Conservation (phyloP, 169 alveolate species). For the Plasmodium blacklocki region DNA sequence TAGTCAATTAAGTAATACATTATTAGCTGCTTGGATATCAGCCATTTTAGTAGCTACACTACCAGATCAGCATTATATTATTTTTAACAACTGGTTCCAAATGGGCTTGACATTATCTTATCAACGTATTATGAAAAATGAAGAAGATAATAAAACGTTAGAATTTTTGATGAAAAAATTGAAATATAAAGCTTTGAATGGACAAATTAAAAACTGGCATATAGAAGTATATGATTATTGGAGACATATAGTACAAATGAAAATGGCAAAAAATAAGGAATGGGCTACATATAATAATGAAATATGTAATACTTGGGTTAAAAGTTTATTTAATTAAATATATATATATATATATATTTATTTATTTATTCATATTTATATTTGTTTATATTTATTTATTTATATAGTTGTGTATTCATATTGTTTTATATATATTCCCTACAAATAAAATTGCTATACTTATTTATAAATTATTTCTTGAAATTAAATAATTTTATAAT, state of each 20-base stretch:
- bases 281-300: slow-evolving; percentile 18
- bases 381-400: too few relatives aligned
- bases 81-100: slow-evolving; percentile 5
- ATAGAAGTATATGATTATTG: slow-evolving; percentile 2
- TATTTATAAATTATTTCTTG: too few relatives aligned
- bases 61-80: not conserved
- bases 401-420: too few relatives aligned
- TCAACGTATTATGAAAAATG: not conserved
- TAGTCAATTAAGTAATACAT: not conserved
- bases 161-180: slow-evolving; percentile 4
- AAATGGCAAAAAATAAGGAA: slow-evolving; percentile 17
- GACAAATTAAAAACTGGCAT: slow-evolving; percentile 28
- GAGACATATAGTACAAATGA: slow-evolving; percentile 14
- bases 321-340: not conserved
- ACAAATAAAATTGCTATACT: too few relatives aligned
- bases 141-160: slow-evolving; percentile 10
- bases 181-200: slow-evolving; percentile 16
- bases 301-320: slow-evolving; percentile 20
- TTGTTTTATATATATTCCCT: too few relatives aligned
- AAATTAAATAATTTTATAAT: too few relatives aligned
- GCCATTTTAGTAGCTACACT: not conserved
- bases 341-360: too few relatives aligned
- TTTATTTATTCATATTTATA: too few relatives aligned
- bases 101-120: too few relatives aligned
- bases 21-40: slow-evolving; percentile 14